These are phyloP conservation scores for Pleurotus salmoneostramineus DNA, from an alignment of 768 basidiomycete species.

Conservation along the genomic window DNA sequence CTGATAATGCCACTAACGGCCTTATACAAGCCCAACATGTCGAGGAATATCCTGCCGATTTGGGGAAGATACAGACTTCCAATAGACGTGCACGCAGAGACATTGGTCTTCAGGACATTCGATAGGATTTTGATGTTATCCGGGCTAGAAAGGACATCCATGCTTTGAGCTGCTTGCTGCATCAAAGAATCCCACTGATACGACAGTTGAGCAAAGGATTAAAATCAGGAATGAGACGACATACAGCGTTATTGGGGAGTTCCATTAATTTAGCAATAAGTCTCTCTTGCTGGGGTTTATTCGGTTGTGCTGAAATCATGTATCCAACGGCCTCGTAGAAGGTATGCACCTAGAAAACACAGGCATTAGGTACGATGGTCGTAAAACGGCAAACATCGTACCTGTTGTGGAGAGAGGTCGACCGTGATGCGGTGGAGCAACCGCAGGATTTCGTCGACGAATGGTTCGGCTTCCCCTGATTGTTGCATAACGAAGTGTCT, in stretches of 20 bases:
- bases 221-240: slow-evolving; percentile 21
- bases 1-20: slow-evolving; percentile 97
- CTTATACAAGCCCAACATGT: slow-evolving; percentile 97
- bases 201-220: slow-evolving; percentile 7
- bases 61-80: slow-evolving; percentile 98
- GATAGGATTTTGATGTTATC: slow-evolving; percentile 97
- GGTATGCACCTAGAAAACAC: slow-evolving; percentile 70
- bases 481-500: slow-evolving; percentile 99
- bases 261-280: slow-evolving; percentile 96
- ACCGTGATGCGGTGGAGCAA: slow-evolving; percentile 90
- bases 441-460: slow-evolving; percentile 95
- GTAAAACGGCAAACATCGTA: slow-evolving; percentile 16
- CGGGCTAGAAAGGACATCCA: slow-evolving; percentile 84
- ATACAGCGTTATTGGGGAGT: slow-evolving; percentile 90
- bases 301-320: slow-evolving; percentile 99
- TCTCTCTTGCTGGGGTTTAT: slow-evolving; percentile 95
- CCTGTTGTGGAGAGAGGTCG: slow-evolving; percentile 90
- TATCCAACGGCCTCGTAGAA: slow-evolving; percentile 99
- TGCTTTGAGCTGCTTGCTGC: slow-evolving; percentile 88
- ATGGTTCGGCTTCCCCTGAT: slow-evolving; percentile 94
- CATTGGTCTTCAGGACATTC: slow-evolving; percentile 98
- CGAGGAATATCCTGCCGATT: slow-evolving; percentile 90
- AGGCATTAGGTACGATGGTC: slow-evolving; percentile 5
- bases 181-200: slow-evolving; percentile 94
- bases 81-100: slow-evolving; percentile 94